Conservation (phyloP, 2,329 filamentous ascomycete genomes). For the Chrysoporthe cubensis region DNA sequence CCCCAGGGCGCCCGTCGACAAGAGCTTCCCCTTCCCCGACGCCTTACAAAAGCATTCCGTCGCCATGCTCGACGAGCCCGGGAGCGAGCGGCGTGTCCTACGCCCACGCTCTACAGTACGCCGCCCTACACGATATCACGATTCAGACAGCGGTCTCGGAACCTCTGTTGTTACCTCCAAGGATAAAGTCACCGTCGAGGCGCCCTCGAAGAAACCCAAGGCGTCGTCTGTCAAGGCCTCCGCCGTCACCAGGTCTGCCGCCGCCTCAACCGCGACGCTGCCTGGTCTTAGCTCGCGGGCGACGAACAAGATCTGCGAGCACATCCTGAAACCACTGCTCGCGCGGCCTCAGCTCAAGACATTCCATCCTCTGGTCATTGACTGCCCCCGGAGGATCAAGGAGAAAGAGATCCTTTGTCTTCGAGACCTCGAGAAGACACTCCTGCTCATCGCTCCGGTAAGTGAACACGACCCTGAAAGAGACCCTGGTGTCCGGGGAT, state of each 20-base stretch:
- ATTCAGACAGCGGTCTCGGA: conserved; percentile 86
- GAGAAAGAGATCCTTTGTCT: conserved; percentile 88
- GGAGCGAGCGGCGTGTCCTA: conserved; percentile 53
- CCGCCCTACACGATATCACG: conserved; percentile 66
- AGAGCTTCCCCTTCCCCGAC: conserved; percentile 62
- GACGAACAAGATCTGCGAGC: conserved; percentile 77
- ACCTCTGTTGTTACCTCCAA: conserved; percentile 72
- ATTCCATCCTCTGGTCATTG: conserved; percentile 79
- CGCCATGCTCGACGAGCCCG: conserved; percentile 48
- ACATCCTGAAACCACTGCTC: conserved; percentile 78
- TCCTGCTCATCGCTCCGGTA: conserved; percentile 91
- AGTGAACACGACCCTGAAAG: conserved; percentile 60
- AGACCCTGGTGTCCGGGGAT: conserved; percentile 61
- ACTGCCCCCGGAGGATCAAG: conserved; percentile 78
- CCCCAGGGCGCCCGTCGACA: conserved; percentile 51
- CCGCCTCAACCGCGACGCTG: conserved; percentile 52
- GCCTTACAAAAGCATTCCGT: conserved; percentile 62
- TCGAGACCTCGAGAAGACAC: conserved; percentile 90
- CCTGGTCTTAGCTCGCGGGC: conserved; percentile 70
- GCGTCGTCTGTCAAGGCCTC: conserved; percentile 45
- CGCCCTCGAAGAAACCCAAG: conserved; percentile 47
- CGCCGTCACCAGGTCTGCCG: conserved; percentile 65
- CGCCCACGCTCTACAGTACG: conserved; percentile 55
- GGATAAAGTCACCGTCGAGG: conserved; percentile 52
- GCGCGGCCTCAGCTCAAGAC: conserved; percentile 73